These are phyloP conservation scores for Leccinum variicolor DNA, from an alignment of 768 basidiomycete species.

Conservation along the genomic window DNA sequence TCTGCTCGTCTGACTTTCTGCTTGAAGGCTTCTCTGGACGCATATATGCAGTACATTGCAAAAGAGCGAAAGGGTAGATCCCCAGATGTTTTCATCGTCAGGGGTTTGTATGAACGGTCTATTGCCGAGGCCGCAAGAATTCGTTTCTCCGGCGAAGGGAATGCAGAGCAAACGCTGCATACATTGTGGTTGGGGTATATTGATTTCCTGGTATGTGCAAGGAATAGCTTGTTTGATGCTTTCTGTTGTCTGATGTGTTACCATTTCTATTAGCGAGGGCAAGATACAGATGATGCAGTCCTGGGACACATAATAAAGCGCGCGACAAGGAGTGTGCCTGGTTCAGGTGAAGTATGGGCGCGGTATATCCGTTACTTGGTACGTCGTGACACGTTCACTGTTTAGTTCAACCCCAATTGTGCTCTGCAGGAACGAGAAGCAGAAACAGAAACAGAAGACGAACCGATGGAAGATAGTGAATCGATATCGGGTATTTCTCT, in stretches of 20 bases:
- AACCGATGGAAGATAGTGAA: slow-evolving; percentile 19
- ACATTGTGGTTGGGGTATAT: slow-evolving; percentile 74
- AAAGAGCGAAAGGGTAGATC: slow-evolving; percentile 59
- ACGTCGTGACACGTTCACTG: slow-evolving; percentile 14
- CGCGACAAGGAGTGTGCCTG: slow-evolving; percentile 70
- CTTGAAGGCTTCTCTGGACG: slow-evolving; percentile 45
- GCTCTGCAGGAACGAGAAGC: slow-evolving; percentile 19
- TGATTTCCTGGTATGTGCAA: slow-evolving; percentile 57
- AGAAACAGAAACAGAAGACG: slow-evolving; percentile 14
- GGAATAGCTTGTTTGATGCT: neutral
- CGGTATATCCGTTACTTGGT: slow-evolving; percentile 73
- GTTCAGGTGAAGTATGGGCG: slow-evolving; percentile 76
- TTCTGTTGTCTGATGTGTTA: neutral
- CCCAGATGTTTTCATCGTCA: slow-evolving; percentile 56
- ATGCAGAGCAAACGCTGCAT: slow-evolving; percentile 56
- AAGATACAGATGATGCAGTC: slow-evolving; percentile 39
- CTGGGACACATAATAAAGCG: slow-evolving; percentile 47
- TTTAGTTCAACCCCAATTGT: neutral
- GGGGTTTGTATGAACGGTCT: slow-evolving; percentile 67
- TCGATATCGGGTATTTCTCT: slow-evolving; percentile 22
- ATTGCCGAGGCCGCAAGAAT: slow-evolving; percentile 67
- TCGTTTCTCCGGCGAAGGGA: slow-evolving; percentile 50
- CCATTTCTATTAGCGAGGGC: slow-evolving; percentile 21
- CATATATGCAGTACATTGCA: slow-evolving; percentile 60
- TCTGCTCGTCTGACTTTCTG: slow-evolving; percentile 14